A percentile compares a stretch with the other conserved stretches of the same genome.
These are phyloP conservation scores for Dothiorella sarmentorum DNA, from an alignment of 2,329 filamentous ascomycete genomes.

Conservation along the genomic window DNA sequence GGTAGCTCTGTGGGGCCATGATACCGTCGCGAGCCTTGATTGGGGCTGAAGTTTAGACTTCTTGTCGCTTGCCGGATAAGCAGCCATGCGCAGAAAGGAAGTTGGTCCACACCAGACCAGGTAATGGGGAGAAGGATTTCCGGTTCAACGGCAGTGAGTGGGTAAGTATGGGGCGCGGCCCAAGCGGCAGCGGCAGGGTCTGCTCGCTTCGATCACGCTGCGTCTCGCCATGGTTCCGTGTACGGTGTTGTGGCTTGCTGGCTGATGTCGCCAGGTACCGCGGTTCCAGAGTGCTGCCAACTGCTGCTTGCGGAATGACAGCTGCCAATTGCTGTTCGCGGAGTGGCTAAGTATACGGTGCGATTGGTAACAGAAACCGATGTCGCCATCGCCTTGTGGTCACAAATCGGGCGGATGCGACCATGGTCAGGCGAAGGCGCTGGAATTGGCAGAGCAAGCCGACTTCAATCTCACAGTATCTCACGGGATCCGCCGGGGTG, in stretches of 20 bases:
- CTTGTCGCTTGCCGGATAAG: not conserved
- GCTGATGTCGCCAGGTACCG: not conserved
- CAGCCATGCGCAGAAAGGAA: too few relatives aligned
- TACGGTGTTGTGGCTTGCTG: not conserved
- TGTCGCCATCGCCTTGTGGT: not conserved
- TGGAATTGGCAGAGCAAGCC: not conserved
- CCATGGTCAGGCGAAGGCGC: not conserved
- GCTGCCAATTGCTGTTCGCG: not conserved
- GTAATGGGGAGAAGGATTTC: not conserved
- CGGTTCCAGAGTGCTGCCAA: not conserved
- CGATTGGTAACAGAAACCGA: not conserved
- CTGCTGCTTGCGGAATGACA: not conserved
- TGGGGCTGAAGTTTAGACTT: not conserved
- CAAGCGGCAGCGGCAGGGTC: not conserved
- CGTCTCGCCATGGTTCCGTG: not conserved
- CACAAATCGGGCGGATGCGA: not conserved
- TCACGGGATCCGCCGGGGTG: not conserved
- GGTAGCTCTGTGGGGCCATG: not conserved
- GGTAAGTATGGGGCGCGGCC: not conserved
- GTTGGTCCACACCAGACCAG: not conserved
- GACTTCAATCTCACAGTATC: not conserved
- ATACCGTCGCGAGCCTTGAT: not conserved
- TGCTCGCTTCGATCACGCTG: not conserved
- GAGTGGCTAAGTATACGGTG: not conserved
- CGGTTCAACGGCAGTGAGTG: not conserved